Base-by-base conservation (phyloP, 352 stramenopile genomes). In the Globisporangium uncinulatum region DNA sequence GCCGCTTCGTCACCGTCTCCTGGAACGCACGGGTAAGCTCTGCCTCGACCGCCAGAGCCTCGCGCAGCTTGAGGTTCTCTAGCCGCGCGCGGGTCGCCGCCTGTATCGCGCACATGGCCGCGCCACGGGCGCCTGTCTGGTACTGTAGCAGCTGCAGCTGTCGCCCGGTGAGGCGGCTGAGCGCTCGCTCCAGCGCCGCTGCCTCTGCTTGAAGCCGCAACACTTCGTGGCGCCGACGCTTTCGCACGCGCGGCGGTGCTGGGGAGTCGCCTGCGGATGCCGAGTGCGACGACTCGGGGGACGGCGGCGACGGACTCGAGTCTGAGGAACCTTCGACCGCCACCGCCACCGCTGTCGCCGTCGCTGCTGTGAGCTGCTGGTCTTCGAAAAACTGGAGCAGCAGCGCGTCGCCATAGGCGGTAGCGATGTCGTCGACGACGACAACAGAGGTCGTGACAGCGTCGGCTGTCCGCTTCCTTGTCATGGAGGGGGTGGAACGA, bases 61-160 rank as follows among this genome's bases (percentile, higher is more conserved):
- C 66, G 1, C 62, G 60, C 41, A 85, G 61, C 55, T 81, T 80
- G 1, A 56, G 39, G 48, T 85, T 85, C 56, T 85, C 68, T 46
- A 79, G 54, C 19, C 74, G 65, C 2, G 71, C 61, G 41, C 69
- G 71, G 1, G 63, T 50, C 43, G 69, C 71, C 36, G 70, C 68
- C 15, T 71, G 64, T 20, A 58, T 55, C 48, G 82, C 72, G 2
- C 65, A 57, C 57, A 69, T 73, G 4, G 73, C 72, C n/a, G 74
- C 47, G 3, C 17, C 42, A 17, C 42, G 42, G 7, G 42, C 42
- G 11, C 42, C 75, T 1, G 53, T 57, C 52, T 71, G 62, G 70
- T 70, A 79, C 0, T 73, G 29, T 29, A 29, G 24, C 14, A 36
- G 31, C 9, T 24, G 31, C 15, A 17, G 20, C 36, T 48, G 50